Evolutionary conservation across 768 basidiomycete genomes (phyloP).

Genomic region (Collybiopsis luxurians): DNA sequence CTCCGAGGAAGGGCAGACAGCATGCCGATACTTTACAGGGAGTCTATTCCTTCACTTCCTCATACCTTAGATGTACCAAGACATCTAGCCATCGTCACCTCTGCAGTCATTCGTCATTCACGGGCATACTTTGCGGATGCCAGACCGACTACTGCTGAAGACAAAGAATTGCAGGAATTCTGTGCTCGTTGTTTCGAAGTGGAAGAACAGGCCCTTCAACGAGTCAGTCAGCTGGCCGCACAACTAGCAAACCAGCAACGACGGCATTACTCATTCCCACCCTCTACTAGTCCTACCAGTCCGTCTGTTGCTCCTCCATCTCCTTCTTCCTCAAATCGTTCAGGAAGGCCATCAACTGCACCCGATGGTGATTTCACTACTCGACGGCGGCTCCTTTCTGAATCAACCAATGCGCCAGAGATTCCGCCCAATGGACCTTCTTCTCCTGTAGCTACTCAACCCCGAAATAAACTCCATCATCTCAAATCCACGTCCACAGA

Average conservation of each 20-base stretch:
- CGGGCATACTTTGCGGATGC: constrained; percentile 35
- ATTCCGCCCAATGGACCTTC: constrained; percentile 8
- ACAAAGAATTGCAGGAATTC: constrained; percentile 50
- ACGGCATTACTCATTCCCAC: constrained; percentile 11
- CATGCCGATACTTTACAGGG: constrained; percentile 59
- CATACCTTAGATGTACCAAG: constrained; percentile 76
- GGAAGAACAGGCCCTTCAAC: constrained; percentile 63
- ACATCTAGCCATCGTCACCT: constrained; percentile 73
- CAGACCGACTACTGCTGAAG: constrained; percentile 32
- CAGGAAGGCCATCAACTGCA: constrained; percentile 47
- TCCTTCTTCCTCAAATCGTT: constrained; percentile 12
- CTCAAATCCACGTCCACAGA: constrained; percentile 57
- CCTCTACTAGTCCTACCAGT: constrained; percentile 3
- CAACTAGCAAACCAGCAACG: constrained; percentile 28
- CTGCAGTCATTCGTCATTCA: constrained; percentile 70
- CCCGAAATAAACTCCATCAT: constrained; percentile 28
- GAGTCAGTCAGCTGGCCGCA: constrained; percentile 61
- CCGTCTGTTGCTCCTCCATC: constrained; percentile 1
- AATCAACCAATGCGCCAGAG: not conserved
- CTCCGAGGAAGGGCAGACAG: constrained; percentile 54
- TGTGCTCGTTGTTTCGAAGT: constrained; percentile 63
- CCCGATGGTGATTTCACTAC: constrained; percentile 29
- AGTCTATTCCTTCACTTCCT: constrained; percentile 71
- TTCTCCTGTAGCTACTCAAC: constrained; percentile 16
- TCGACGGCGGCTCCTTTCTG: constrained; percentile 9